phyloP scores from a whole-genome alignment of 768 basidiomycete genomes.

The Lanmaoa pseudosensibilis region DNA sequence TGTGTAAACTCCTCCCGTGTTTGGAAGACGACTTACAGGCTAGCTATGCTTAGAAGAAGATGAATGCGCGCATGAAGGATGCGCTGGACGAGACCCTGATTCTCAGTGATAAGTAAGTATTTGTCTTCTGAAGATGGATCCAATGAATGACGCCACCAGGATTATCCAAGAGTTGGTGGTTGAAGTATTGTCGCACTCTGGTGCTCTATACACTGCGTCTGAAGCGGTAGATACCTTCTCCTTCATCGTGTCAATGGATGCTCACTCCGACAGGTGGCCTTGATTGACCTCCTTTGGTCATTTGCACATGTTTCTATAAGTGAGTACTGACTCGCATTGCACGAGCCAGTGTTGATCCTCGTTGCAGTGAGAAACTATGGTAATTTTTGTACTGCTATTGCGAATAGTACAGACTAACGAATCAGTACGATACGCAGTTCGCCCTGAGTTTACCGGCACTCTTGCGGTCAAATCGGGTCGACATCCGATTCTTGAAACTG shows the following conservation, averaged over 20 bases:
- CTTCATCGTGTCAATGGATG: not conserved
- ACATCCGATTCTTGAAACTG: slow-evolving; percentile 82
- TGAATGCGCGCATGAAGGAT: slow-evolving; percentile 88
- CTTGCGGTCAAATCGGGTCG: slow-evolving; percentile 86
- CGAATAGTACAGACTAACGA: not conserved
- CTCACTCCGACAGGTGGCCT: slow-evolving; percentile 57
- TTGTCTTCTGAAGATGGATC: not conserved
- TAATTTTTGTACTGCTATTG: slow-evolving; percentile 11
- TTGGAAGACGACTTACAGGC: not conserved
- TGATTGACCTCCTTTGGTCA: slow-evolving; percentile 87
- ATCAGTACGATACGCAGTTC: slow-evolving; percentile 46
- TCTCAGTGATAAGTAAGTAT: slow-evolving; percentile 71
- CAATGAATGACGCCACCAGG: slow-evolving; percentile 37
- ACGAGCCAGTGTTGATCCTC: not conserved
- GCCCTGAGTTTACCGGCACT: slow-evolving; percentile 90
- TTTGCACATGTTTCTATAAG: slow-evolving; percentile 83
- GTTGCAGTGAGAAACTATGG: slow-evolving; percentile 51
- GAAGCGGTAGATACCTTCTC: slow-evolving; percentile 61
- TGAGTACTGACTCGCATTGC: slow-evolving; percentile 37
- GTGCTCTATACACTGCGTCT: slow-evolving; percentile 84
- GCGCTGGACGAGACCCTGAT: slow-evolving; percentile 87
- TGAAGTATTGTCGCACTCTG: slow-evolving; percentile 68
- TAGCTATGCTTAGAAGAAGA: slow-evolving; percentile 59
- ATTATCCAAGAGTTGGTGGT: slow-evolving; percentile 77
- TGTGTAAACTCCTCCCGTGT: slow-evolving; percentile 35